These are phyloP conservation scores for Russula emetica DNA, from an alignment of 768 basidiomycete species.

Conservation along the genomic window DNA sequence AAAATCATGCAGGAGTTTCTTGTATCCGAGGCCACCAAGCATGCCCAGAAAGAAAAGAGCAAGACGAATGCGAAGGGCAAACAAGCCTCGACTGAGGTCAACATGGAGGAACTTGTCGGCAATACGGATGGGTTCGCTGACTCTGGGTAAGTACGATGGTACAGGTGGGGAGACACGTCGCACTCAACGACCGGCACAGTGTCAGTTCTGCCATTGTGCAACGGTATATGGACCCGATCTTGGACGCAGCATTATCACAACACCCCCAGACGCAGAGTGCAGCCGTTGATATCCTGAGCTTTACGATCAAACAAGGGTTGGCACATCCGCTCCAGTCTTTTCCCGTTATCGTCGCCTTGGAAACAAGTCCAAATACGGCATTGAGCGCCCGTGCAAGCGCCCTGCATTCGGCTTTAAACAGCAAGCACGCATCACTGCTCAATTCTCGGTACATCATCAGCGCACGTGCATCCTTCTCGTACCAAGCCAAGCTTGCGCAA, in stretches of 20 bases:
- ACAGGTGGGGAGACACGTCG: background rate
- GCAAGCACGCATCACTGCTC: constrained; percentile 84
- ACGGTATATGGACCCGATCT: constrained; percentile 78
- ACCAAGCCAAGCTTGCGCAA: constrained; percentile 58
- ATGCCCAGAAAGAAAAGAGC: constrained; percentile 67
- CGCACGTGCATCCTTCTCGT: constrained; percentile 76
- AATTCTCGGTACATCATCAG: constrained; percentile 82
- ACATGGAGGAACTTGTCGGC: constrained; percentile 93
- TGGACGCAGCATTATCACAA: constrained; percentile 73
- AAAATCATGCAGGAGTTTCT: constrained; percentile 92
- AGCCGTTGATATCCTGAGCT: constrained; percentile 87
- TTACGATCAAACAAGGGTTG: constrained; percentile 92
- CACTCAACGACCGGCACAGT: constrained; percentile 40
- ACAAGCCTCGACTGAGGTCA: constrained; percentile 47
- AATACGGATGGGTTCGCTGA: constrained; percentile 96
- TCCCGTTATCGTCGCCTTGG: constrained; percentile 88
- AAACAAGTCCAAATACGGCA: constrained; percentile 62
- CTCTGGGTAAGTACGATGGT: constrained; percentile 65
- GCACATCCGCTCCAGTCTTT: constrained; percentile 95
- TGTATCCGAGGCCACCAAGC: constrained; percentile 75
- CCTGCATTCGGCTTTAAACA: constrained; percentile 76
- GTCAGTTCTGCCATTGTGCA: constrained; percentile 94
- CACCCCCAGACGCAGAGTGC: constrained; percentile 68
- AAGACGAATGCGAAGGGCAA: constrained; percentile 39
- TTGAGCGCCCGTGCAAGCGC: constrained; percentile 73